Conservation (phyloP, 2,329 filamentous ascomycete species). For the Beauveria australis region DNA sequence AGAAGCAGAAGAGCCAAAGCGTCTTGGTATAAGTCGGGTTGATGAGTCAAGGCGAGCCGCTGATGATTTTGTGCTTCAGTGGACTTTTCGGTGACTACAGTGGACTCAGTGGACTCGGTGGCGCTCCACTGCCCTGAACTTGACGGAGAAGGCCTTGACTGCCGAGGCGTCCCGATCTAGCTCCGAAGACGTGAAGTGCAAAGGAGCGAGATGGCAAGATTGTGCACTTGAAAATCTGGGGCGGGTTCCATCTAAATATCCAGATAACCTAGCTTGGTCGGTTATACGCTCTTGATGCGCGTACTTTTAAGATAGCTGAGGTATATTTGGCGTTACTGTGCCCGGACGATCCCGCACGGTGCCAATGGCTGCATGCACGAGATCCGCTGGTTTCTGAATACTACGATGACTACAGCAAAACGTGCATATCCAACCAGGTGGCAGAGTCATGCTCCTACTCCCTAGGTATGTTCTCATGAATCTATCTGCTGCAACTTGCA, state of each 20-base stretch:
- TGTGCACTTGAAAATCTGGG: not conserved
- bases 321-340: too few species aligned
- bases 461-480: too few species aligned
- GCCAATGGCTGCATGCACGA: too few species aligned
- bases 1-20: not conserved
- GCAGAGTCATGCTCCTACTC: too few species aligned
- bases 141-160: not conserved
- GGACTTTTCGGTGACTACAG: not conserved
- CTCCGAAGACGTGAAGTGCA: conserved; percentile 5
- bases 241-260: too few species aligned
- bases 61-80: not conserved
- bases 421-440: too few species aligned
- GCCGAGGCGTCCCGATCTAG: conserved; percentile 10
- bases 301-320: not conserved
- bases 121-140: not conserved
- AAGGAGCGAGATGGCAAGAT: not conserved
- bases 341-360: too few species aligned
- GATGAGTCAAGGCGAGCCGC: conserved; percentile 5
- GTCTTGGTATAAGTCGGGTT: conserved; percentile 3
- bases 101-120: not conserved
- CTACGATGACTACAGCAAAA: too few species aligned
- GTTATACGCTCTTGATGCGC: not conserved
- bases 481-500: too few species aligned
- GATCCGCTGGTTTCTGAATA: too few species aligned
- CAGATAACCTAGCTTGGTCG: not conserved